Percentiles rank a stretch among this genome's conserved stretches.
Conservation (phyloP, 176 grass and related monocot species). For the Avena eriantha region DNA sequence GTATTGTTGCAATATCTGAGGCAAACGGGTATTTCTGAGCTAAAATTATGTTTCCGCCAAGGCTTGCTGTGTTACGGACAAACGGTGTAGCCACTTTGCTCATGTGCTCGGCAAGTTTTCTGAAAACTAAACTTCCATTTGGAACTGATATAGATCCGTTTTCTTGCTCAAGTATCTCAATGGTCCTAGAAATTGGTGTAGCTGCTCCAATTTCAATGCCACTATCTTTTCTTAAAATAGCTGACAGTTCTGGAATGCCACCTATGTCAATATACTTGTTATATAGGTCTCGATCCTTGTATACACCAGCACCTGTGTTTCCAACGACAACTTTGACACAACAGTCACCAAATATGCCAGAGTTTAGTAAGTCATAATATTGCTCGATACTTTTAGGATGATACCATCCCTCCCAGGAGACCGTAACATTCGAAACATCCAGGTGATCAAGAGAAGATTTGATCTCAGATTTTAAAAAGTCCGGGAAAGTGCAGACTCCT, state of each 20-base stretch:
- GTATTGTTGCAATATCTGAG: conserved; percentile 75
- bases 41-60: conserved; percentile 77
- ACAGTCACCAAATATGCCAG: conserved; percentile 33
- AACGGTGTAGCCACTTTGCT: conserved; percentile 70
- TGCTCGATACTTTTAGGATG: conserved; percentile 60
- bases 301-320: conserved; percentile 68
- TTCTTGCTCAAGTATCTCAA: conserved; percentile 53
- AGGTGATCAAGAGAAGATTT: conserved; percentile 40
- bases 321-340: conserved; percentile 64
- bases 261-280: conserved; percentile 67
- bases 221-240: conserved; percentile 26
- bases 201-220: conserved; percentile 75
- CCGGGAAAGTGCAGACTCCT: conserved; percentile 60
- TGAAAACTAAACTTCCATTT: conserved; percentile 51
- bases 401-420: conserved; percentile 50
- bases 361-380: conserved; percentile 50
- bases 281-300: conserved; percentile 65
- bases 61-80: conserved; percentile 75
- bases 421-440: not conserved
- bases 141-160: not conserved
- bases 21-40: conserved; percentile 66
- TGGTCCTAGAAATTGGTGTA: conserved; percentile 54
- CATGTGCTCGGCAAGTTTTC: conserved; percentile 75
- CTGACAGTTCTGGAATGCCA: conserved; percentile 66
- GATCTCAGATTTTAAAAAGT: conserved; percentile 64